These are phyloP conservation scores for Inonotus hispidus DNA, from an alignment of 1,284 basidiomycete species.

Conservation along the genomic window DNA sequence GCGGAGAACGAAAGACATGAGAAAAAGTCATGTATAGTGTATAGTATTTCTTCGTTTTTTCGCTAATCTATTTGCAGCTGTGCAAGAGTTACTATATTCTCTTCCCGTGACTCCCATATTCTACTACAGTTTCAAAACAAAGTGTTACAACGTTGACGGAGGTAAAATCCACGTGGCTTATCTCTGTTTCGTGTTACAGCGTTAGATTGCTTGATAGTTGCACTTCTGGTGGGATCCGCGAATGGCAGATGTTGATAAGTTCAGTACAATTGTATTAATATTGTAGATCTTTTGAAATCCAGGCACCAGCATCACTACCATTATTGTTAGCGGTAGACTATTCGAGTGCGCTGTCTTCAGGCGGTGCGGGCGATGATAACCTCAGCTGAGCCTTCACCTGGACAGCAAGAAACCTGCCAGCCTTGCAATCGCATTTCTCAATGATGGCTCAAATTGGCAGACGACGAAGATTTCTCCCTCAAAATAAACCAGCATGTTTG, in stretches of 20 bases:
- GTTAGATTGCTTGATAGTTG: neutral
- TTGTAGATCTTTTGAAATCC: neutral
- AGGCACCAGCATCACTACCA: neutral
- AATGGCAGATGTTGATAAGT: neutral
- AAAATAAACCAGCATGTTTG: no score
- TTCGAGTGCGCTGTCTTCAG: neutral
- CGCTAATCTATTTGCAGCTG: neutral
- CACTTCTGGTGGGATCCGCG: neutral
- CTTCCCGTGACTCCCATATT: no score
- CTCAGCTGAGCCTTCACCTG: neutral
- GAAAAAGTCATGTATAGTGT: neutral
- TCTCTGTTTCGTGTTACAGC: no score
- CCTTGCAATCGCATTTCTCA: neutral
- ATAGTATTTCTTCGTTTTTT: neutral
- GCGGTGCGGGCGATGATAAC: neutral
- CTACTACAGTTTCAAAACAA: no score
- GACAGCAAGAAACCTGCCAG: neutral
- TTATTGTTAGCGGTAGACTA: no score
- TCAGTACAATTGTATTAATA: neutral
- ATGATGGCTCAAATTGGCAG: neutral
- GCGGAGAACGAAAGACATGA: neutral
- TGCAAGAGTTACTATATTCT: no score
- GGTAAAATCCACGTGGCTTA: no score
- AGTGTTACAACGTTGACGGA: no score
- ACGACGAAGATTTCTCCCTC: neutral